phyloP scores from a whole-genome alignment of 140 eudicot species.

The Stevia rebaudiana region DNA sequence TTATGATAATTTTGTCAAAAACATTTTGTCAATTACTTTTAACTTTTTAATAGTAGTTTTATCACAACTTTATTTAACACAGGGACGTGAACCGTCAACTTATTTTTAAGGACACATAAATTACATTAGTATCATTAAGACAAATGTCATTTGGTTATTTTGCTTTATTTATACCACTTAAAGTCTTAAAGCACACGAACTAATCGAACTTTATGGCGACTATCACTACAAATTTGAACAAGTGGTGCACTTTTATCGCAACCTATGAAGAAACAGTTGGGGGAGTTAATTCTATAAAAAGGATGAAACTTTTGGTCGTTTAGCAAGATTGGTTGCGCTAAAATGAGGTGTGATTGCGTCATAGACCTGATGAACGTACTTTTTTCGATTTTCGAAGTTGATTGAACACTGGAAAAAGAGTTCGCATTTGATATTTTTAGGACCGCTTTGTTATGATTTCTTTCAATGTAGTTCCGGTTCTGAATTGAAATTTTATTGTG shows the following conservation, averaged over 20 bases:
- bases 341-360: constrained; percentile 99
- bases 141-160: no score
- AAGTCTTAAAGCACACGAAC: no score
- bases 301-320: constrained; percentile 89
- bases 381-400: constrained; percentile 92
- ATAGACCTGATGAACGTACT: constrained; percentile 90
- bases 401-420: constrained; percentile 36
- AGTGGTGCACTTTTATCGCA: constrained; percentile 92
- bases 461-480: constrained; percentile 15
- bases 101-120: no score
- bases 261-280: constrained; percentile 66
- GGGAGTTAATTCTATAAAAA: constrained; percentile 67
- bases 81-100: no score
- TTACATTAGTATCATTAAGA: no score
- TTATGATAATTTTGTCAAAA: no score
- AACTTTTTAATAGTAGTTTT: no score
- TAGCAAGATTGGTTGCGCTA: constrained; percentile 84
- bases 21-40: no score
- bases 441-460: constrained; percentile 23
- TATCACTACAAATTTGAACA: constrained; percentile 60
- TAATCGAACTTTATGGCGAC: constrained; percentile 80
- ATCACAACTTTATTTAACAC: no score
- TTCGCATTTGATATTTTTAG: constrained; percentile 14
- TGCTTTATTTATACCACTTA: no score
- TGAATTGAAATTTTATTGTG: neutral